A percentile compares a stretch with the other conserved stretches of the same genome.
Evolutionary conservation across 1,284 basidiomycete genomes (phyloP).

Genomic region (Microbotryum scabiosae): DNA sequence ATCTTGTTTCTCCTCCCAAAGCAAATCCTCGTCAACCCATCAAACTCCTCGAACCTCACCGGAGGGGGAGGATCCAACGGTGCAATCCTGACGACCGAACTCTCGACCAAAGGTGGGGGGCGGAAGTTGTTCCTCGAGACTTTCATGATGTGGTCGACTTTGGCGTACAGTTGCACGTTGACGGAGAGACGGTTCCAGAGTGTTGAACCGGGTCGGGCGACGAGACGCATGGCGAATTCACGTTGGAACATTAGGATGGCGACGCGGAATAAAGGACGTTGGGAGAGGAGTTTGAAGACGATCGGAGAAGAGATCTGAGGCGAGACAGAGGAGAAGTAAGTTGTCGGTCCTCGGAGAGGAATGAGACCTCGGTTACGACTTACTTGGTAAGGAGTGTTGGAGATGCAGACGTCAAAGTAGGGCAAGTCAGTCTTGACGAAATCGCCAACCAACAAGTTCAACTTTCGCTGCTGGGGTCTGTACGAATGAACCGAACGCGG

Average conservation of each 20-base stretch:
- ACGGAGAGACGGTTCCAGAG: slow-evolving; percentile 93
- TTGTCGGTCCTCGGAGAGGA: background rate
- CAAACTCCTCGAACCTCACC: slow-evolving; percentile 93
- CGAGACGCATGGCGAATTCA: slow-evolving; percentile 88
- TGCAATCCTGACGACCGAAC: slow-evolving; percentile 79
- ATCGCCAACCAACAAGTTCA: slow-evolving; percentile 91
- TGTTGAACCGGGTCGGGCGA: slow-evolving; percentile 72
- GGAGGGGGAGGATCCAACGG: slow-evolving; percentile 93
- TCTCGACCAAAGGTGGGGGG: slow-evolving; percentile 91
- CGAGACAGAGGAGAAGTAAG: background rate
- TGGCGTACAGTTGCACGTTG: slow-evolving; percentile 92
- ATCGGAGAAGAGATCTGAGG: slow-evolving; percentile 86
- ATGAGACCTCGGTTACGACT: slow-evolving; percentile 14
- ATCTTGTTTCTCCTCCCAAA: slow-evolving; percentile 89
- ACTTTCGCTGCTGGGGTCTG: slow-evolving; percentile 88
- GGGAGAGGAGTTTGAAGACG: slow-evolving; percentile 92
- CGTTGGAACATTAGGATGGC: slow-evolving; percentile 99
- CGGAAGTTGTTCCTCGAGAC: slow-evolving; percentile 94
- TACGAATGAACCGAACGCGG: slow-evolving; percentile 1
- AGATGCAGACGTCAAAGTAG: slow-evolving; percentile 98
- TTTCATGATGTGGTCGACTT: slow-evolving; percentile 94
- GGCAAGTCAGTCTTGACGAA: slow-evolving; percentile 95
- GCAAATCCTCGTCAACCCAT: slow-evolving; percentile 82
- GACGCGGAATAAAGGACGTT: slow-evolving; percentile 84
- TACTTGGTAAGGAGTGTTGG: slow-evolving; percentile 93